Base-by-base conservation (phyloP, 495 filamentous ascomycete genomes). In the Cryomyces minteri region DNA sequence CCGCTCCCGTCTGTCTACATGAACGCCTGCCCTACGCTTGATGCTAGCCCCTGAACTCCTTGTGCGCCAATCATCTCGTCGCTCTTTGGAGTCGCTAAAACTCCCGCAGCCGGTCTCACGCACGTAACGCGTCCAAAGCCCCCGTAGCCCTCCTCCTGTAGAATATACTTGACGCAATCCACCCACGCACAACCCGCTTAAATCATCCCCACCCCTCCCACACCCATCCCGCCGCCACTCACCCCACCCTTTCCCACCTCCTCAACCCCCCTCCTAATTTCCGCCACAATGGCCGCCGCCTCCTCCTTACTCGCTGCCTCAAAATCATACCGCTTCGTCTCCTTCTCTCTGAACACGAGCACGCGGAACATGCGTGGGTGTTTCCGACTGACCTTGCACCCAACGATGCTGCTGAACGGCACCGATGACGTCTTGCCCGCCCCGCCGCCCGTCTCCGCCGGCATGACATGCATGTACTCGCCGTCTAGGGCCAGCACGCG, bases 291-390 rank as follows among this genome's bases (percentile, higher is more conserved):
- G 58, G 90, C 85, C 29, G 72, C 69, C n/a, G 88, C 88, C 56
- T 92, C 85, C 31, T 75, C 72, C 1, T 70, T 66, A 54, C 71
- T 87, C 49, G 71, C 74, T 10, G 88, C 84, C 61, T 96, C 88
- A 65, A 96, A 98, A 56, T 98, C 90, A 64, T 98, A 98, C 50
- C 87, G 67, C 67, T 98, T 96, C 54, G 77, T 82, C 59, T 94
- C 88, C 14, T 81, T 80, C 37, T 79, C 82, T 50, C 80, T 78
- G 47, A 79, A 81, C 31, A 93, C 80, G 40, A 88, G 70, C 5
- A 93, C 69, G 60, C 90, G 82, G 63, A 98, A 94, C 54, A 82
- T 84, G 55, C 82, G 87, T 5, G 90, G 87, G 61, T 94, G 88
- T 54, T 85, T 80, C 29, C 84, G 69, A 43, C 80, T 86, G 38